phyloP scores from a whole-genome alignment of 2,329 filamentous ascomycete species.

The Amylocarpus encephaloides region DNA sequence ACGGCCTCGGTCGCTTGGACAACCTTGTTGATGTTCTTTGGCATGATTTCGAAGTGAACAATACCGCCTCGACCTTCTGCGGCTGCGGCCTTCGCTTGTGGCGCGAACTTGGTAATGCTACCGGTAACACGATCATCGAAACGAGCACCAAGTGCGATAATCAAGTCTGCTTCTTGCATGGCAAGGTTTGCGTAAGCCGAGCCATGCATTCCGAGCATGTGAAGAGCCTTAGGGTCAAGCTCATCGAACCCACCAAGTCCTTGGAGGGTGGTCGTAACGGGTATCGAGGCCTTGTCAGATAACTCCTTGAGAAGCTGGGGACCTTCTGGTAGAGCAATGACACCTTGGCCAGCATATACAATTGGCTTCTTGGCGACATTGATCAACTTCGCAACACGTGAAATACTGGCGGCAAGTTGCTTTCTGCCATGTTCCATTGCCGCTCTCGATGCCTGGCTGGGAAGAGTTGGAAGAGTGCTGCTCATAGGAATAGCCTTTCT shows the following conservation, averaged over 20 bases:
- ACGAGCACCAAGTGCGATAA: conserved; percentile 86
- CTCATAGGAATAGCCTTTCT: conserved; percentile 68
- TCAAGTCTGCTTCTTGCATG: conserved; percentile 93
- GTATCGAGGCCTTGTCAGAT: conserved; percentile 84
- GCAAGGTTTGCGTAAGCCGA: conserved; percentile 96
- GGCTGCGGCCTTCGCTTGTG: conserved; percentile 77
- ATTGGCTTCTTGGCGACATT: conserved; percentile 90
- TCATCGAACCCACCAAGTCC: conserved; percentile 91
- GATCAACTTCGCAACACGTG: conserved; percentile 72
- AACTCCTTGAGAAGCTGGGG: conserved; percentile 74
- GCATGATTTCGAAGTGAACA: conserved; percentile 96
- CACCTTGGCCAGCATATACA: conserved; percentile 89
- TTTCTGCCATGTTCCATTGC: conserved; percentile 66
- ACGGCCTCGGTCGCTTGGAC: conserved; percentile 93
- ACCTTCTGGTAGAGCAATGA: conserved; percentile 74
- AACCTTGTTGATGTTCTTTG: conserved; percentile 99
- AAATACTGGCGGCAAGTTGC: conserved; percentile 67
- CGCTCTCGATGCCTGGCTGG: conserved; percentile 78
- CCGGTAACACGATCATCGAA: conserved; percentile 95
- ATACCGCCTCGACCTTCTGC: conserved; percentile 85
- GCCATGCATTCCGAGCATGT: conserved; percentile 99
- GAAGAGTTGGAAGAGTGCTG: conserved; percentile 61
- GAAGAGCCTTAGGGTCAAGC: conserved; percentile 84
- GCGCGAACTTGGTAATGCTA: conserved; percentile 79
- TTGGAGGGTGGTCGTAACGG: conserved; percentile 92